Conservation (phyloP, 305 asterid species). For the Andrographis paniculata region DNA sequence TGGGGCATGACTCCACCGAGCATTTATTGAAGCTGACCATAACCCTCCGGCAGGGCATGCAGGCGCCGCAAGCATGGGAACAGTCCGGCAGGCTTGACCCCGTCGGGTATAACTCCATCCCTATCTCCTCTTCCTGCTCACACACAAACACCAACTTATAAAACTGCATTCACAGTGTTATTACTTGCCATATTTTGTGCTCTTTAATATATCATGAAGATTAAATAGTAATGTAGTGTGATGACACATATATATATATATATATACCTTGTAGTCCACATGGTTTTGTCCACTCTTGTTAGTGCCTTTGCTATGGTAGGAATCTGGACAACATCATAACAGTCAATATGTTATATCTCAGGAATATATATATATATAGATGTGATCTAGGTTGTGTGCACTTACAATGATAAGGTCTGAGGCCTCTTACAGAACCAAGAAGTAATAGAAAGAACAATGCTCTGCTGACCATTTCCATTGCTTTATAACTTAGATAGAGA, state of each 20-base stretch:
- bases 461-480: conserved; percentile 17
- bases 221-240: too few species aligned
- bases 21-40: conserved; percentile 68
- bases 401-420: conserved; percentile 57
- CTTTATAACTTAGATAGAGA: conserved; percentile 1
- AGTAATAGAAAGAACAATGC: conserved; percentile 32
- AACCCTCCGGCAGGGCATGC: conserved; percentile 82
- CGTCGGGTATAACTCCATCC: conserved; percentile 73
- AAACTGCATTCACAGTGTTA: not conserved
- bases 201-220: too few species aligned
- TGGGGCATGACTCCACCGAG: conserved; percentile 77
- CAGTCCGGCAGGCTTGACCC: conserved; percentile 94
- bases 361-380: too few species aligned
- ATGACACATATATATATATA: not conserved
- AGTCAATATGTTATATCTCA: not conserved
- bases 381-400: not conserved
- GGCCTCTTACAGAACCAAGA: conserved; percentile 31
- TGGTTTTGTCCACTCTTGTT: conserved; percentile 23
- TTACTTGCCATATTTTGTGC: too few species aligned
- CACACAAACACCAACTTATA: not conserved
- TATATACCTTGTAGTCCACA: conserved; percentile 26
- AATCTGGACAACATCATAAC: conserved; percentile 29
- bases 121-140: conserved; percentile 37
- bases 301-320: conserved; percentile 31
- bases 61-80: conserved; percentile 81